These are phyloP conservation scores for Ophiostoma sp. DNA, from an alignment of 2,329 filamentous ascomycete genomes.

Conservation along the genomic window DNA sequence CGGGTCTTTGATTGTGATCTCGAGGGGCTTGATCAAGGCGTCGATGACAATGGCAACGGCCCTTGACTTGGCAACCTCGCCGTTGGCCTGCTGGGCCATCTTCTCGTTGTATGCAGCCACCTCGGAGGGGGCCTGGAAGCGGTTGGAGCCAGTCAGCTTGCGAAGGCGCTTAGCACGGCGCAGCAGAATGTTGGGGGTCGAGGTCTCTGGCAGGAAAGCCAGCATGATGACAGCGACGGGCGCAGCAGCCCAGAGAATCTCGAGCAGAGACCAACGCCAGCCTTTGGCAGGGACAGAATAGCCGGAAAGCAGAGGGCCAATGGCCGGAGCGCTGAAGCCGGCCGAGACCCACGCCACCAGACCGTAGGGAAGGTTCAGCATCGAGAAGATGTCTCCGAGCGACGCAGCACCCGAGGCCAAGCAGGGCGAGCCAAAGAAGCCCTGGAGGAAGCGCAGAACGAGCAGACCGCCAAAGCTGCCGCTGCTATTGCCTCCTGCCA, in stretches of 20 bases:
- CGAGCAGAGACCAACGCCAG: slow-evolving; percentile 37
- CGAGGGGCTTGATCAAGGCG: slow-evolving; percentile 53
- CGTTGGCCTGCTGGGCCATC: slow-evolving; percentile 30
- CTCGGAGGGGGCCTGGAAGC: slow-evolving; percentile 58
- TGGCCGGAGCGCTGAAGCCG: slow-evolving; percentile 45
- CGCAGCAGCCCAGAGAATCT: slow-evolving; percentile 31
- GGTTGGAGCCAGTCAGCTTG: slow-evolving; percentile 50
- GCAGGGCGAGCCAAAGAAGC: slow-evolving; percentile 57
- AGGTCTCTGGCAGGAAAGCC: slow-evolving; percentile 36
- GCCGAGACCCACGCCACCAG: slow-evolving; percentile 69
- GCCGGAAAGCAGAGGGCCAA: slow-evolving; percentile 47
- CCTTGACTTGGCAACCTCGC: slow-evolving; percentile 35
- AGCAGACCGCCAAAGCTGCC: slow-evolving; percentile 54
- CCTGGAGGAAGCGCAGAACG: slow-evolving; percentile 64
- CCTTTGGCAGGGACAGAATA: slow-evolving; percentile 33
- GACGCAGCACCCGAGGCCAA: slow-evolving; percentile 59
- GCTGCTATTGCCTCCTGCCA: slow-evolving; percentile 23
- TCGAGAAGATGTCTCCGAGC: slow-evolving; percentile 58
- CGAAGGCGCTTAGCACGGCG: slow-evolving; percentile 49
- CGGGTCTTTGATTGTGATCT: slow-evolving; percentile 54
- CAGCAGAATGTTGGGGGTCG: slow-evolving; percentile 48
- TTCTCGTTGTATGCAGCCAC: slow-evolving; percentile 37
- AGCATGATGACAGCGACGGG: slow-evolving; percentile 42
- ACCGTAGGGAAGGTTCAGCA: slow-evolving; percentile 60
- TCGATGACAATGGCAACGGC: slow-evolving; percentile 43